These are phyloP conservation scores for Microcyclosporella mali DNA, from an alignment of 2,329 filamentous ascomycete species.

Conservation along the genomic window DNA sequence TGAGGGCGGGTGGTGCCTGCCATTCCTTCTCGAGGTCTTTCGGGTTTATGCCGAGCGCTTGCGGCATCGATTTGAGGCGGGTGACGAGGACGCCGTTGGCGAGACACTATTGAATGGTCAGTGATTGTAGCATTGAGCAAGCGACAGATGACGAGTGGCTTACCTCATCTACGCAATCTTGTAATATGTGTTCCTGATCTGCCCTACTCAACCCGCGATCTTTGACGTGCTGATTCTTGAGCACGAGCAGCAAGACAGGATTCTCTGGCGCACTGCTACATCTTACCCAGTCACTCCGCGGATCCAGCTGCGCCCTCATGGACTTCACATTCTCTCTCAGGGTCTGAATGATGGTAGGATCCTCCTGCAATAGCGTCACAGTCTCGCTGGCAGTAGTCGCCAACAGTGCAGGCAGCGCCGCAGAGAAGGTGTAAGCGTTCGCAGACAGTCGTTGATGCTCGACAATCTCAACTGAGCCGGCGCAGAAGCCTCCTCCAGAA, in stretches of 20 bases:
- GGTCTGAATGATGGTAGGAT: slow-evolving; percentile 70
- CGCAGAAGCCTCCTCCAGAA: slow-evolving; percentile 92
- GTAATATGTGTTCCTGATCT: slow-evolving; percentile 78
- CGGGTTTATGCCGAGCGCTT: slow-evolving; percentile 51
- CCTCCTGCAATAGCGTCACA: slow-evolving; percentile 75
- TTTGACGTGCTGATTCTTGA: slow-evolving; percentile 77
- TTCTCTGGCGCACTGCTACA: slow-evolving; percentile 80
- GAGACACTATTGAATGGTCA: slow-evolving; percentile 54
- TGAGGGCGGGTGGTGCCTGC: slow-evolving; percentile 72
- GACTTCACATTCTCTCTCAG: slow-evolving; percentile 80
- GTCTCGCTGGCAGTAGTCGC: slow-evolving; percentile 95
- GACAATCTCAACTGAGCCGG: slow-evolving; percentile 82
- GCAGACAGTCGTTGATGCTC: slow-evolving; percentile 94
- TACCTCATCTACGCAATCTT: slow-evolving; percentile 96
- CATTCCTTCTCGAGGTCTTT: slow-evolving; percentile 59
- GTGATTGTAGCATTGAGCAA: not conserved
- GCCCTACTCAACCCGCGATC: slow-evolving; percentile 57
- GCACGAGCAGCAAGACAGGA: slow-evolving; percentile 72
- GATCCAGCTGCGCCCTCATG: slow-evolving; percentile 83
- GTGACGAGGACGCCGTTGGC: slow-evolving; percentile 86
- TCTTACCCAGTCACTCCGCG: slow-evolving; percentile 84
- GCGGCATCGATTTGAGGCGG: slow-evolving; percentile 70
- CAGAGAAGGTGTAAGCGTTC: slow-evolving; percentile 90
- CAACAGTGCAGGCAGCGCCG: slow-evolving; percentile 84
- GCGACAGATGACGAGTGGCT: slow-evolving; percentile 20